Evolutionary conservation across 495 filamentous ascomycete species (phyloP).

Genomic region (Trichocladium uniseriatum): DNA sequence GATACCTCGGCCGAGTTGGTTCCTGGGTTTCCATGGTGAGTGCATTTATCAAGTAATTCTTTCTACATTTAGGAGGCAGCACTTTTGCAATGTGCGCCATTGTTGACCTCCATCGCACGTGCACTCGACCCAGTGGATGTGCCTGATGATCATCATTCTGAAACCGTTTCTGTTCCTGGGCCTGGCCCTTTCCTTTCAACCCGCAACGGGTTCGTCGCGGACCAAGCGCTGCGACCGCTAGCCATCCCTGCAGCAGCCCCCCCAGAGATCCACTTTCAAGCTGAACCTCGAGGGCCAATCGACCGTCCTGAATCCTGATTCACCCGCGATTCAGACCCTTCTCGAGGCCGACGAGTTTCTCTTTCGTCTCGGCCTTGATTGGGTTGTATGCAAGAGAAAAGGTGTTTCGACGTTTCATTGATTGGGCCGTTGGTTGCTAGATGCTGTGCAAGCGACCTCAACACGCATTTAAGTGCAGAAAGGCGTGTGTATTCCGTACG

Average conservation of each 20-base stretch:
- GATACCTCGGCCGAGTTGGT: too few species aligned
- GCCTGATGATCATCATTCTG: conserved; percentile 27
- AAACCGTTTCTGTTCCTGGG: conserved; percentile 25
- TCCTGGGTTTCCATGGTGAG: too few species aligned
- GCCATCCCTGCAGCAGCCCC: not conserved
- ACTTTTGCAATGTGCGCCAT: not conserved
- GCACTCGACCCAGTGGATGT: conserved; percentile 6
- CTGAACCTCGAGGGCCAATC: conserved; percentile 5
- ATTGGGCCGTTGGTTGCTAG: too few species aligned
- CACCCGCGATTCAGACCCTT: conserved; percentile 10
- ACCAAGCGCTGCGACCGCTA: too few species aligned
- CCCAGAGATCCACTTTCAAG: not conserved
- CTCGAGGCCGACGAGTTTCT: conserved; percentile 8
- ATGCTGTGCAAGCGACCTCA: too few species aligned
- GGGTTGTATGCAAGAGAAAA: not conserved
- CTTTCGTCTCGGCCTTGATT: conserved; percentile 6
- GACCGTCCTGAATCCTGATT: conserved; percentile 1
- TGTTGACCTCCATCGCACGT: not conserved
- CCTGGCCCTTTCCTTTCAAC: conserved; percentile 7
- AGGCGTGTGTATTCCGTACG: not conserved
- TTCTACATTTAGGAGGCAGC: not conserved
- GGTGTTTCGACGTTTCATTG: not conserved
- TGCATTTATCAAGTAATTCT: too few species aligned
- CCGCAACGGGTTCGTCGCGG: too few species aligned
- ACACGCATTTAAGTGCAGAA: not conserved